phyloP scores from a whole-genome alignment of 306 rosid genomes.

The Vigna unguiculata region DNA sequence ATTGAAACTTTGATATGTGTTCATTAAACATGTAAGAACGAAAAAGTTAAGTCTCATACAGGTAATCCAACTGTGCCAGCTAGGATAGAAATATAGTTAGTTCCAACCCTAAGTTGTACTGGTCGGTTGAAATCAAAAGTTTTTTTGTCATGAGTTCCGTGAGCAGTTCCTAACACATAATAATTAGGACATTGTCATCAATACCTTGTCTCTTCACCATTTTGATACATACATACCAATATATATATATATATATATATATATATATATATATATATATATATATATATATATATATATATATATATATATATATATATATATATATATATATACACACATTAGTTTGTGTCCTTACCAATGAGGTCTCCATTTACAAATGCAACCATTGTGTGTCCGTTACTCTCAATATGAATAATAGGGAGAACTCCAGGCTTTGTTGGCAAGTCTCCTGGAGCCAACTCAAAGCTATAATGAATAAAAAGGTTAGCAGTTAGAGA shows the following conservation, averaged over 20 bases:
- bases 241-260: too few species aligned
- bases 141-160: constrained; percentile 75
- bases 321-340: too few species aligned
- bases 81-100: constrained; percentile 64
- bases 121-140: constrained; percentile 53
- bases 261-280: too few species aligned
- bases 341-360: constrained; percentile 61
- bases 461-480: constrained; percentile 57
- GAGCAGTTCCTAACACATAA: constrained; percentile 58
- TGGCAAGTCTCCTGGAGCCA: constrained; percentile 60
- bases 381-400: constrained; percentile 75
- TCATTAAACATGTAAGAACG: not conserved
- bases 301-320: too few species aligned
- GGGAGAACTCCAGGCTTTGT: constrained; percentile 52
- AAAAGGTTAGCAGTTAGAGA: not conserved
- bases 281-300: too few species aligned
- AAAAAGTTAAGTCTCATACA: constrained; percentile 52
- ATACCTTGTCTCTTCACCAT: not conserved
- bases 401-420: constrained; percentile 62
- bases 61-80: constrained; percentile 74
- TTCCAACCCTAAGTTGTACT: constrained; percentile 55
- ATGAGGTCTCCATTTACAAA: constrained; percentile 67
- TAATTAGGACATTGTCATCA: not conserved
- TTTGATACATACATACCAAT: not conserved
- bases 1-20: not conserved